Base-by-base conservation (phyloP, 805 yeast species). In the Saturnispora dispora region DNA sequence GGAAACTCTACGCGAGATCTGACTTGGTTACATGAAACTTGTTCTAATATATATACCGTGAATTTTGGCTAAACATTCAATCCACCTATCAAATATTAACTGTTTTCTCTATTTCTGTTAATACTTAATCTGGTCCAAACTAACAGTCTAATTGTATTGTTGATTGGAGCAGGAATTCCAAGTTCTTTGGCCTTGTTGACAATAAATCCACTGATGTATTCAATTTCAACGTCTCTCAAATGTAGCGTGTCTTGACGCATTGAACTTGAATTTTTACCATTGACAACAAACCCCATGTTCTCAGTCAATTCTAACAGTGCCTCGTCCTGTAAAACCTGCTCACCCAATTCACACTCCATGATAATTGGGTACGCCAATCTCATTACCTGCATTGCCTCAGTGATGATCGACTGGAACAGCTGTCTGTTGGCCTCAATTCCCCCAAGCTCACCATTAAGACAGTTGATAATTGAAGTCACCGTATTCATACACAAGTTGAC, bases 401-500 rank as follows among this genome's bases (percentile, higher is more conserved):
- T 48, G 2, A 82, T 71, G 10, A 83, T 63, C 15, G 66, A 61
- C 22, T 55, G 59, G 60, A 79, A 63, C 5, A 78, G 57, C 2
- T 57, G 55, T 10, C 62, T 50, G 3, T 70, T 60, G 7, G 71
- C 61, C 3, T 65, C 61, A 33, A 76, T 68, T 17, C 67, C 60
- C n/a, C 74, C 66, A 18, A 91, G 68, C 48, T 84, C 87, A 33
- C 95, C 95, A 61, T 93, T 93, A 37, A 74, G 62, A 61, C 93
- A 85, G 63, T 87, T 85, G 25, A 86, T 67, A 22, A 88, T 69
- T 0, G 96, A 84, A 0, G 96, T 85, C 28, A 85, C 69, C 0
- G 96, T 85, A 61, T 93, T 91, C 57, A 91, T 82, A 60, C 93
- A 86, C 1, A 87, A 76, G 62, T 93, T 93, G 20, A 85, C 82